phyloP scores from a whole-genome alignment of 78 protist species.

The Speleostelium caveatum region DNA sequence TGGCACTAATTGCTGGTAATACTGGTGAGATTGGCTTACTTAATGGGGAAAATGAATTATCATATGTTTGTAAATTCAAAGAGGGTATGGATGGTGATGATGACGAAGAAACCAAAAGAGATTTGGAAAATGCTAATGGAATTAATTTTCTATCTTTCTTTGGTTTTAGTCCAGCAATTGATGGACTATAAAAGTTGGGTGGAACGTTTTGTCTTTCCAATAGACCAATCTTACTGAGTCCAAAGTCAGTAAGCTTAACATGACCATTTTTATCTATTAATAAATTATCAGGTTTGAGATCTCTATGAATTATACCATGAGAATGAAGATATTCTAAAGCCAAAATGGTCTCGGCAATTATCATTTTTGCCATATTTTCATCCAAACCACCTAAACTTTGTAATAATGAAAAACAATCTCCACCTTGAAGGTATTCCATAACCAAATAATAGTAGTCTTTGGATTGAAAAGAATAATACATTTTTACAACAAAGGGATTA shows the following conservation, averaged over 20 bases:
- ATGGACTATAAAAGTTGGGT: constrained; percentile 8
- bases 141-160: constrained; percentile 41
- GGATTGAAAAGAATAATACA: constrained; percentile 82
- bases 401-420: constrained; percentile 82
- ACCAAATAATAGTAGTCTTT: constrained; percentile 81
- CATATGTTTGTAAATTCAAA: neutral
- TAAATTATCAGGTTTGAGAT: constrained; percentile 83
- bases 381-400: constrained; percentile 76
- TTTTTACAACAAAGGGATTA: constrained; percentile 78
- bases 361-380: constrained; percentile 82
- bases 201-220: constrained; percentile 61
- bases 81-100: constrained; percentile 53
- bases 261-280: constrained; percentile 82
- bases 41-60: neutral
- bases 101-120: constrained; percentile 20
- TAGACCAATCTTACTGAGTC: constrained; percentile 66
- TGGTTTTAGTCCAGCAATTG: neutral
- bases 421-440: constrained; percentile 91
- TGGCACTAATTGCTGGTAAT: neutral
- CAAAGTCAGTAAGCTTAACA: constrained; percentile 83
- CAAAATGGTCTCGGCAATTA: constrained; percentile 82
- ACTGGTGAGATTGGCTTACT: neutral
- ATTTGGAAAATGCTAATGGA: constrained; percentile 29
- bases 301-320: constrained; percentile 82
- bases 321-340: constrained; percentile 82